Evolutionary conservation across 2,329 filamentous ascomycete species (phyloP).

Genomic region (Coniella vitis): DNA sequence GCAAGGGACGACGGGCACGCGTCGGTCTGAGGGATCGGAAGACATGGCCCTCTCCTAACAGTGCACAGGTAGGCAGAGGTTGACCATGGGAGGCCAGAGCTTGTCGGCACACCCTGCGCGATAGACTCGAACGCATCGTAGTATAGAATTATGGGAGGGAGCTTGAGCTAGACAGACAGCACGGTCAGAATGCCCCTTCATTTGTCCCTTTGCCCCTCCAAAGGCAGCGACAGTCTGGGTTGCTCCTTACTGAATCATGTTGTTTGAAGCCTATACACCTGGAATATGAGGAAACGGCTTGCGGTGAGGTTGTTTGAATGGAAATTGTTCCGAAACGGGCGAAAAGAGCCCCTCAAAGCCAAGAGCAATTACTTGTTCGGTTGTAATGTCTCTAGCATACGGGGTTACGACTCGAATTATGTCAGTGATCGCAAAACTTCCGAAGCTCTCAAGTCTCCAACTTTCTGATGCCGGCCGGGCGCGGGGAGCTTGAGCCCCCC

Average conservation of each 20-base stretch:
- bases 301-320: no score
- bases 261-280: conserved; percentile 11
- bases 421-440: conserved; percentile 2
- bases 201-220: neutral
- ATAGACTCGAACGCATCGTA: conserved; percentile 53
- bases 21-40: conserved; percentile 12
- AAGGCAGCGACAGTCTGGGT: neutral
- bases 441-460: conserved; percentile 3
- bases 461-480: conserved; percentile 2
- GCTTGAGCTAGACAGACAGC: conserved; percentile 3
- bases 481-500: conserved; percentile 8
- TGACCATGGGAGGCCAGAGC: conserved; percentile 43
- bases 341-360: neutral
- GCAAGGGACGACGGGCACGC: neutral
- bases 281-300: neutral
- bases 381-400: neutral
- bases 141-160: conserved; percentile 8
- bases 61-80: conserved; percentile 25
- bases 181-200: neutral
- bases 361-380: neutral
- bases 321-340: neutral
- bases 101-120: conserved; percentile 51
- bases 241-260: conserved; percentile 8
- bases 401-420: conserved; percentile 7
- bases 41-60: conserved; percentile 6